phyloP scores from a whole-genome alignment of 768 basidiomycete species.

The Cystobasidium tubakii region DNA sequence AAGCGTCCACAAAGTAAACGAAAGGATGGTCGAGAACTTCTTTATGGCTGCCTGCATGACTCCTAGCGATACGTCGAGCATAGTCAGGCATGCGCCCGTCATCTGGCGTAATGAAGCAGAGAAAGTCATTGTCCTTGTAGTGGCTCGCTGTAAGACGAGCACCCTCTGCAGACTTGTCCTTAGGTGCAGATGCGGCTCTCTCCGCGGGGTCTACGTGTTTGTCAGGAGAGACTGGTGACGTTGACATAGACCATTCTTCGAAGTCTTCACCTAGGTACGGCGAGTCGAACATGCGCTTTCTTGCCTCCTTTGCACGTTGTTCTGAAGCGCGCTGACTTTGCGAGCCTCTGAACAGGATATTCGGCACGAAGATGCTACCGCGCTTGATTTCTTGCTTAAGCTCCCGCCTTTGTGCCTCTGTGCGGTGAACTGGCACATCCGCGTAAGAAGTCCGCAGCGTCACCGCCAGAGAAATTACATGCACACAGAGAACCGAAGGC shows the following conservation, averaged over 20 bases:
- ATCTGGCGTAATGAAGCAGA: constrained; percentile 14
- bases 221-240: background rate
- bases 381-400: background rate
- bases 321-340: background rate
- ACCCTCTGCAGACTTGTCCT: background rate
- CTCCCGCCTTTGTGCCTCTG: constrained; percentile 15
- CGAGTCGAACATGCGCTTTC: constrained; percentile 8
- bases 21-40: constrained; percentile 14
- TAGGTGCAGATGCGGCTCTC: background rate
- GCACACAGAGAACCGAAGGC: constrained; percentile 15
- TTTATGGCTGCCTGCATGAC: background rate
- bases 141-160: background rate
- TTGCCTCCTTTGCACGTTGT: background rate
- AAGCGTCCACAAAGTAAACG: constrained; percentile 13
- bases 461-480: background rate
- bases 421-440: constrained; percentile 18
- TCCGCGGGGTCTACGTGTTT: background rate
- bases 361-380: constrained; percentile 10
- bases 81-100: background rate
- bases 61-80: background rate
- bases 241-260: background rate
- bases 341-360: background rate
- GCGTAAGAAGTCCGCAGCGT: background rate
- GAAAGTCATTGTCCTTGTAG: background rate
- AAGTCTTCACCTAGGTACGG: background rate